A percentile compares a stretch with the other conserved stretches of the same genome.
These are phyloP conservation scores for Lepidium aucheri DNA, from an alignment of 345 rosid genomes.

Conservation along the genomic window DNA sequence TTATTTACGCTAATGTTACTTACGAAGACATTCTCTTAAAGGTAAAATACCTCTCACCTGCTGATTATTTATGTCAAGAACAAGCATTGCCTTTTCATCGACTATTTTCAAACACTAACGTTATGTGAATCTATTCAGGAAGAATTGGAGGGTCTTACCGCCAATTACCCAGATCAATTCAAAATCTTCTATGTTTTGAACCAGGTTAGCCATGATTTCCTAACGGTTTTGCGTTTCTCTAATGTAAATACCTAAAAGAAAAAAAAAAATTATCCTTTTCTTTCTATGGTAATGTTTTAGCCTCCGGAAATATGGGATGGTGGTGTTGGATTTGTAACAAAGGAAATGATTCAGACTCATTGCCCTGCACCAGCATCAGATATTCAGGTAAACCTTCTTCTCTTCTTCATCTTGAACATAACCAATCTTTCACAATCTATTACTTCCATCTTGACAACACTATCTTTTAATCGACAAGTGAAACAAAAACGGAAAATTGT, in stretches of 20 bases:
- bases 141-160: conserved; percentile 71
- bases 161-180: conserved; percentile 58
- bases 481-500: not conserved
- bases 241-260: not conserved
- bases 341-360: conserved; percentile 81
- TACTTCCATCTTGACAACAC: not conserved
- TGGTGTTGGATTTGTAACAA: conserved; percentile 82
- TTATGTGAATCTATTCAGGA: conserved; percentile 38
- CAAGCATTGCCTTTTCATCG: not conserved
- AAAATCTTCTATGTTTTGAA: conserved; percentile 74
- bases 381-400: conserved; percentile 43
- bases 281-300: conserved; percentile 29
- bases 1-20: conserved; percentile 86
- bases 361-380: conserved; percentile 76
- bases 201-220: conserved; percentile 48
- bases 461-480: not conserved
- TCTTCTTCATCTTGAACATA: not conserved
- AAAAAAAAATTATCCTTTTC: not conserved
- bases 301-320: conserved; percentile 90
- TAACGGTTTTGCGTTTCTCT: not conserved
- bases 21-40: conserved; percentile 84
- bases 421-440: not conserved
- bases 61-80: not conserved
- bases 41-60: conserved; percentile 37
- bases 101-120: not conserved